Conservation (phyloP, 768 basidiomycete species). For the Floccularia luteovirens region DNA sequence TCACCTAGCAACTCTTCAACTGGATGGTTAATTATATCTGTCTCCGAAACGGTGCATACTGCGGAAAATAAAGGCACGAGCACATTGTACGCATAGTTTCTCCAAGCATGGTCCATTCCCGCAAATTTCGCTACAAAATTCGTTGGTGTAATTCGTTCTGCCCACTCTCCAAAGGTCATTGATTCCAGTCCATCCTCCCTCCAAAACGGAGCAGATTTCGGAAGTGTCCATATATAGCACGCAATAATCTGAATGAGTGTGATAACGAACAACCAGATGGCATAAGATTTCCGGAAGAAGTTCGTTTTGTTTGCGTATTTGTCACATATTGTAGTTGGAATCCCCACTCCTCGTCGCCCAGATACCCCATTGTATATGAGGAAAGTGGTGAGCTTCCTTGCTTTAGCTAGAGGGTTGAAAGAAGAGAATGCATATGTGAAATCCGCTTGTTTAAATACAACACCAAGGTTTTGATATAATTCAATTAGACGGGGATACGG, state of each 20-base stretch:
- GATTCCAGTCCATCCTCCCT: slow-evolving; percentile 17
- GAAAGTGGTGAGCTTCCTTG: slow-evolving; percentile 25
- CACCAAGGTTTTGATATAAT: slow-evolving; percentile 54
- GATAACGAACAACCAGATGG: slow-evolving; percentile 30
- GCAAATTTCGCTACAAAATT: slow-evolving; percentile 28
- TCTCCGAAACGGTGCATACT: slow-evolving; percentile 57
- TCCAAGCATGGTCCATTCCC: slow-evolving; percentile 45
- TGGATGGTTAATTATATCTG: slow-evolving; percentile 50
- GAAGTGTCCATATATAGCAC: slow-evolving; percentile 37
- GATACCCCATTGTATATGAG: slow-evolving; percentile 64
- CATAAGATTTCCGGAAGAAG: slow-evolving; percentile 12
- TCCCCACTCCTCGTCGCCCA: slow-evolving; percentile 42
- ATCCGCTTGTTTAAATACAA: slow-evolving; percentile 45
- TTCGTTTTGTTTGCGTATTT: background rate
- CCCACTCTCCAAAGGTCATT: slow-evolving; percentile 47
- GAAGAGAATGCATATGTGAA: slow-evolving; percentile 71
- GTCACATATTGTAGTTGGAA: slow-evolving; percentile 30
- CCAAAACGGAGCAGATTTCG: slow-evolving; percentile 34
- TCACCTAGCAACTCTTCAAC: slow-evolving; percentile 59
- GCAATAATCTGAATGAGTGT: slow-evolving; percentile 33
- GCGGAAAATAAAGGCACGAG: slow-evolving; percentile 65
- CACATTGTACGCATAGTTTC: slow-evolving; percentile 41
- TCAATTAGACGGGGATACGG: slow-evolving; percentile 64
- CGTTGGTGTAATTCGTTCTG: slow-evolving; percentile 29
- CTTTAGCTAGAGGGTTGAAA: slow-evolving; percentile 21